phyloP scores from a whole-genome alignment of 2,329 filamentous ascomycete species.

The Aschersonia sp. region DNA sequence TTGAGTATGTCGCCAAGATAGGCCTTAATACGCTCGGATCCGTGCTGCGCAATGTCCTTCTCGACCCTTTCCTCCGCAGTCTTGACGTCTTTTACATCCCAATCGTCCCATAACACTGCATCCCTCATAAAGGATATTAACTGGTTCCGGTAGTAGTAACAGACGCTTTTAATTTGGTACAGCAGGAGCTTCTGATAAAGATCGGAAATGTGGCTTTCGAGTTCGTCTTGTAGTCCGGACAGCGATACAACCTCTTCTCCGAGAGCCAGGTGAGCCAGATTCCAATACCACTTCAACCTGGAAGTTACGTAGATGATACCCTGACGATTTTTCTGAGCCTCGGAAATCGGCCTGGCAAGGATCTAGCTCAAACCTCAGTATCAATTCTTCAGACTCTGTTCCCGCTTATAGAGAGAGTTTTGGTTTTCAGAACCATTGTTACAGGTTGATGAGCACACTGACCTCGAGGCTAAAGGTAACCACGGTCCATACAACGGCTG shows the following conservation, averaged over 20 bases:
- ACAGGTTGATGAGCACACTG: constrained; percentile 6
- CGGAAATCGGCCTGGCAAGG: constrained; percentile 13
- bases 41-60: constrained; percentile 6
- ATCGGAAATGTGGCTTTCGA: constrained; percentile 13
- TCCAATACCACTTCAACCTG: constrained; percentile 11
- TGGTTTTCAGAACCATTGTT: neutral
- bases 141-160: constrained; percentile 17
- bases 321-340: constrained; percentile 14
- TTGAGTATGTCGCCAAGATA: constrained; percentile 5
- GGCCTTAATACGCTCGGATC: constrained; percentile 3
- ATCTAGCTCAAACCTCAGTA: constrained; percentile 9
- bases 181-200: constrained; percentile 23
- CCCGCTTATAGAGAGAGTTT: neutral
- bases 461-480: too few species aligned
- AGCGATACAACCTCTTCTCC: constrained; percentile 17
- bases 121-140: constrained; percentile 10
- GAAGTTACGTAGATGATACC: constrained; percentile 20
- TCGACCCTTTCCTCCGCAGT: constrained; percentile 11
- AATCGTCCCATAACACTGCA: neutral
- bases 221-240: constrained; percentile 12
- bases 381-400: neutral
- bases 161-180: constrained; percentile 26
- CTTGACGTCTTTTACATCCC: constrained; percentile 12
- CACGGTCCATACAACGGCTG: too few species aligned
- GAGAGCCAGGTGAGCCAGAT: neutral